Evolutionary conservation across 768 basidiomycete genomes (phyloP), one percentile per base, ranked within the genome.

Genomic region (Suillus alpinus): DNA sequence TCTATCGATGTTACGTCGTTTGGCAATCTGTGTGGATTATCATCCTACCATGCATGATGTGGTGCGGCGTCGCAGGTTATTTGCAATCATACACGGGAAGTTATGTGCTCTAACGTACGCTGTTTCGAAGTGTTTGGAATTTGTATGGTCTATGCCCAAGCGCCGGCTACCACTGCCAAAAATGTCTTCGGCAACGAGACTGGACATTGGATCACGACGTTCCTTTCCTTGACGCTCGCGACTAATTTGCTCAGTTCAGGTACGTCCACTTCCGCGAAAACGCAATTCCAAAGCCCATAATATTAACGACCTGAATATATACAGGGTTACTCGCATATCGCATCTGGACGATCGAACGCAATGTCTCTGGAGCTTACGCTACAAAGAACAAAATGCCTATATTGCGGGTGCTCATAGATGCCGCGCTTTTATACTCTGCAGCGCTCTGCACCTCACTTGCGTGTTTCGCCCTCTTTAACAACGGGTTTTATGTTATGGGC

Each of bases 21-120:
- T 46, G 44, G 63, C 62, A 59, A 55, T 63, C 63, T 16, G n/a
- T 49, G 6, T 62, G 43, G 29, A 26, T 65, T 16, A 53, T 65
- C 39, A 49, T 65, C 13, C 55, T 65, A 23, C 44, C 44, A 34
- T 62, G 49, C 56, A 34, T 62, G 57, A 41, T 49, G 36, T 57
- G 51, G 57, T 56, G 62, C 47, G 23, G 57, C 31, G 23, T 46
- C 13, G 44, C 44, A 40, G 51, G 63, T 65, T 14, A 26, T 46
- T 46, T 46, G 31, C 14, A 14, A n/a, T 9, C 18, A 37, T 34
- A 20, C 39, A 9, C 6, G 4, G 14, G 7, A 47, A 16, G 6
- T 39, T 34, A 9, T 10, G 7, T 47, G 18, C 7, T 46, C 23
- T 57, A n/a, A 57, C 40, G 5, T 26, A 37, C 18, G 20, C 18